Base-by-base conservation (phyloP, 495 filamentous ascomycete genomes). In the Tirmania nivea region DNA sequence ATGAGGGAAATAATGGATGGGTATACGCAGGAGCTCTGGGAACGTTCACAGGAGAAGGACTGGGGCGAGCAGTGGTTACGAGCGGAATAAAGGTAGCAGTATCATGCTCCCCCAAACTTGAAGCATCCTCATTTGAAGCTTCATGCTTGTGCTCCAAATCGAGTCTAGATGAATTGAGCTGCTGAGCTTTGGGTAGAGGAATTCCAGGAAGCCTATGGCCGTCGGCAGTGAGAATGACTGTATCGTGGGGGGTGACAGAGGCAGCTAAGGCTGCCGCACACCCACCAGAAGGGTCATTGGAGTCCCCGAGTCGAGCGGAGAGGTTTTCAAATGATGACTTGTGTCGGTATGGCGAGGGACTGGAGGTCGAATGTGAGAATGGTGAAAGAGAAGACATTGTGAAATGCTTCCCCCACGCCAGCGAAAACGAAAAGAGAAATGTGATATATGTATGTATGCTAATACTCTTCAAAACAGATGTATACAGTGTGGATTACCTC, bases 1-100 rank as follows among this genome's bases (percentile, higher is more conserved):
- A 66, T 9, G 86, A 83, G 10, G 89, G 89, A 60, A 96, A 96
- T 1, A 94, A 67, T 8, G 88, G 87, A 61, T 93, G 80, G 8
- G 80, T 86, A 60, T 75, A 70, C 4, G 77, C 74, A 1, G 79
- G 75, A 0, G 78, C 78, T 61, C 67, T 57, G 34, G 56, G 50
- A 10, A 57, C 54, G 35, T 55, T 53, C 16, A 48, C 54, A 9
- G 35, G 21, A 6, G 50, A 51, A 31, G 25, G 25, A 31, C 25
- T 31, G 25, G 25, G 25, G 25, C 25, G 25, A 31, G 25, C 25
- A 31, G 25, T 31, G 25, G 25, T 31, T 31, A 31, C 25, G 3
- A 31, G 25, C 0, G 25, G 25, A 31, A 31, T 31, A 25, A 31
- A 37, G 16, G 14, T 35, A 14, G 12, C 48, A 34, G 39, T 50